Evolutionary conservation across 2,329 filamentous ascomycete species (phyloP), one percentile per base, ranked within the genome.

Genomic region (Ceratocystis cubensis): DNA sequence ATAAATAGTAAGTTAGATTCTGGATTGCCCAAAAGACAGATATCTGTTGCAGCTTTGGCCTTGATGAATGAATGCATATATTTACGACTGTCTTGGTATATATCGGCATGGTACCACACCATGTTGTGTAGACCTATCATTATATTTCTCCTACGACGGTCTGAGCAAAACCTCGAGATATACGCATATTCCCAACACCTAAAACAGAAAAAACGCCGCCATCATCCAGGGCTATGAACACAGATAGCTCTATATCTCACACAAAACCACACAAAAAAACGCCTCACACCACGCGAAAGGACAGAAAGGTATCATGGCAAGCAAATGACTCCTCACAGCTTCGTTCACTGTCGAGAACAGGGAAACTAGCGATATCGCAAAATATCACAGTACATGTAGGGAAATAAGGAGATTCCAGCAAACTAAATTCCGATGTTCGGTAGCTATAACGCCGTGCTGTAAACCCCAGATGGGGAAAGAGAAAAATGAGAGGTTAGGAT

Each of bases 1-100:
- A 41, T 41, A 13, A 41, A 15, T 41, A 41, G 37, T 41, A 41
- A 41, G 37, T 15, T 20, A 17, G 46, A 22, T 20, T 48, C 46
- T 48, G 15, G 17, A 20, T 7, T 5, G 5, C 46, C 20, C 37
- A 41, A 41, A 15, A 41, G 37, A 41, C 37, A 41, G 3, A 41
- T 3, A 41, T 37, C 17, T 2, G 17, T 37, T 37, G 56, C 37
- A 41, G 37, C 10, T 1, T 37, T 33, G 56, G 15, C 22, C 33
- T 59, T 37, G 6, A 59, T 59, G 56, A 37, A 37, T 59, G 56
- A 59, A n/a, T 37, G 56, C 13, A 78, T 3, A 79, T 78, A 56
- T 64, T 28, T 25, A 17, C 7, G 48, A 1, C 22, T 7, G 13
- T 20, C 15, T 53, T 25, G 7, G 3, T 20, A 3, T 15, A 10